Evolutionary conservation across 1,139 yeast genomes (phyloP), one percentile per base, ranked within the genome.

Genomic region (Casaregolazyma lundiana): DNA sequence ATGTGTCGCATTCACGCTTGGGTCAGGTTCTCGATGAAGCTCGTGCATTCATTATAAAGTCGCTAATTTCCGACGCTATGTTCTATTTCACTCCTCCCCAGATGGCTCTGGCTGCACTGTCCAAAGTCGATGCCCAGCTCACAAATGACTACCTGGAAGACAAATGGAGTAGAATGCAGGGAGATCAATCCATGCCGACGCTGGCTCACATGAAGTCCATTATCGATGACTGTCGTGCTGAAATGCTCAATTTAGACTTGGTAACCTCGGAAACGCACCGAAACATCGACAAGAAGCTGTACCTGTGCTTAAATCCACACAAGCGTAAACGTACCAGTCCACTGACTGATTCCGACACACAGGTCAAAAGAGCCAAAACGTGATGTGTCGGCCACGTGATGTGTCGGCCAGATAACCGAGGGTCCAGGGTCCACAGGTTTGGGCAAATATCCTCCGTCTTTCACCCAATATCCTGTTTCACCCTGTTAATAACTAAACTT

Each of bases 51-150:
- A 72, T 88, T 6, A 77, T 80, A 41, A 83, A 81, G 16, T 76
- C 85, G 0, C 64, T 89, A 42, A 69, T 85, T 38, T 80, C 94
- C 24, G 96, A 90, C 61, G 90, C 78, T 2, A 70, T 76, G 13
- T 90, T 88, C 57, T 69, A 81, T 29, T 92, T 71, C 64, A 82
- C 97, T 0, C 98, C 98, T 1, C 96, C 98, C 0, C 98, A 92
- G 59, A 85, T 92, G 34, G 96, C 97, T 0, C 69, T 92, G 47
- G 95, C 97, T 0, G 88, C 94, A 5, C 72, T 90, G 64, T 78
- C 82, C 64, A 74, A 75, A 43, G 77, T 75, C 18, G 85, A 89
- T 63, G 78, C 73, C 53, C 76, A 75, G n/a, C 65, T 85, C 22
- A 77, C 85, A 1, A 78, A 76, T 48, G 71, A 77, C 53, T 92